phyloP scores from a whole-genome alignment of 1,284 basidiomycete species.

The Fistulina hepatica region DNA sequence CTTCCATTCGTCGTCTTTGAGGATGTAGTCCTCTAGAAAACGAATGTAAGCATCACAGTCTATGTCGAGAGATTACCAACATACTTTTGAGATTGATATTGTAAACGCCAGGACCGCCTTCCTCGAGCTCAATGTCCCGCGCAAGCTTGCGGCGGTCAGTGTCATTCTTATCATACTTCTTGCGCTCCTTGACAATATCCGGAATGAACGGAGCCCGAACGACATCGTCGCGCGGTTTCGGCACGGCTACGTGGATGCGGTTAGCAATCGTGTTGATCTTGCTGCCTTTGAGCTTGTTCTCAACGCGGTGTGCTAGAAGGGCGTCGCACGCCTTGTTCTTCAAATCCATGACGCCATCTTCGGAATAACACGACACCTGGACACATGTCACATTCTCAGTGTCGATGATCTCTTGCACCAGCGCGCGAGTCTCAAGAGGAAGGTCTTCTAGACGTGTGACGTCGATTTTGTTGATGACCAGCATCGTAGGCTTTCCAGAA shows the following conservation, averaged over 20 bases:
- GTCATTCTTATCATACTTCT: constrained; percentile 83
- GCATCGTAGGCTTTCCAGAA: constrained; percentile 79
- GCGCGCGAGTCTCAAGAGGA: constrained; percentile 55
- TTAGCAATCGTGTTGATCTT: constrained; percentile 88
- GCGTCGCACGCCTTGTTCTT: constrained; percentile 90
- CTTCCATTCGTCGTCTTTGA: constrained; percentile 92
- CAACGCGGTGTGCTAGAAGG: constrained; percentile 86
- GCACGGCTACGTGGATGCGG: constrained; percentile 88
- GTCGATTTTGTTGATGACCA: constrained; percentile 96
- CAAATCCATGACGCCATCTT: constrained; percentile 92
- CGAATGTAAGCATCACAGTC: constrained; percentile 12
- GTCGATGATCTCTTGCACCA: constrained; percentile 80
- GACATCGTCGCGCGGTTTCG: constrained; percentile 78
- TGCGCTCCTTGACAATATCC: constrained; percentile 60
- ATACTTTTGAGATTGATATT: constrained; percentile 82
- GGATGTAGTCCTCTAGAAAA: constrained; percentile 74
- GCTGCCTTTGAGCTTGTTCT: constrained; percentile 85
- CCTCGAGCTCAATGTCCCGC: constrained; percentile 72
- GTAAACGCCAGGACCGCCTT: constrained; percentile 84
- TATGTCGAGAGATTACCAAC: constrained; percentile 18
- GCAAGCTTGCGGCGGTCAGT: constrained; percentile 62
- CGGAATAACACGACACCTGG: constrained; percentile 85
- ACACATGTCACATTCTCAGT: constrained; percentile 61
- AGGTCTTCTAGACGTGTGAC: constrained; percentile 80
- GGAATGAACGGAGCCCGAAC: constrained; percentile 82